Conservation (phyloP, 2,329 filamentous ascomycete genomes). For the Diaporthe citriasiana region DNA sequence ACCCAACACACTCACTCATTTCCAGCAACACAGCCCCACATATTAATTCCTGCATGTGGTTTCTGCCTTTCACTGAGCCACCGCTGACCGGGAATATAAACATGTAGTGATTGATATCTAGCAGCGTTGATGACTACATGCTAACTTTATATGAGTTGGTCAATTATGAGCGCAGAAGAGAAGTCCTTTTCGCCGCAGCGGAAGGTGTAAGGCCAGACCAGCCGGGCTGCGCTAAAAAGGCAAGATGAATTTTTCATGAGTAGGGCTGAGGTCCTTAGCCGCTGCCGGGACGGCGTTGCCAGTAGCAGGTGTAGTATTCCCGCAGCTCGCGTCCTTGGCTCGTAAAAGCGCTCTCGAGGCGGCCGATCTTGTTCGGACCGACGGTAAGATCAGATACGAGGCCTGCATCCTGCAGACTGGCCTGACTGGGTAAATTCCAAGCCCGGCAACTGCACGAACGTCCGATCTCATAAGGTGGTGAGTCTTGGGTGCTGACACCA, state of each 20-base stretch:
- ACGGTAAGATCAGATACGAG: constrained; percentile 2
- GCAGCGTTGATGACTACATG: neutral
- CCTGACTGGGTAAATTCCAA: neutral
- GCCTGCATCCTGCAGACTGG: neutral
- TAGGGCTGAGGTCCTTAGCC: constrained; percentile 16
- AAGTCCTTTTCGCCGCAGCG: neutral
- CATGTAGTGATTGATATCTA: neutral
- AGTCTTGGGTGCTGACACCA: neutral
- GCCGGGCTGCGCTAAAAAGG: neutral
- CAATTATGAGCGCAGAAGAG: neutral
- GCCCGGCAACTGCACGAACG: neutral
- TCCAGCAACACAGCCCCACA: too few relatives aligned
- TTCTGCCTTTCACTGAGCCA: neutral
- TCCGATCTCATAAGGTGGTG: neutral
- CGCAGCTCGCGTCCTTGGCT: constrained; percentile 18
- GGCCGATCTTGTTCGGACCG: constrained; percentile 12
- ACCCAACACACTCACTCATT: too few relatives aligned
- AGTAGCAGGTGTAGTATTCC: neutral
- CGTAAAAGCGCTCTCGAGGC: neutral
- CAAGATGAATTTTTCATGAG: neutral
- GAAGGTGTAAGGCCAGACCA: neutral
- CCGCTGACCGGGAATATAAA: neutral
- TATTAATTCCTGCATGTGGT: neutral
- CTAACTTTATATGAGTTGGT: neutral
- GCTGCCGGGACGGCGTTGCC: neutral